These are phyloP conservation scores for Talaromyces sp. DNA, from an alignment of 2,329 filamentous ascomycete genomes.

Conservation along the genomic window DNA sequence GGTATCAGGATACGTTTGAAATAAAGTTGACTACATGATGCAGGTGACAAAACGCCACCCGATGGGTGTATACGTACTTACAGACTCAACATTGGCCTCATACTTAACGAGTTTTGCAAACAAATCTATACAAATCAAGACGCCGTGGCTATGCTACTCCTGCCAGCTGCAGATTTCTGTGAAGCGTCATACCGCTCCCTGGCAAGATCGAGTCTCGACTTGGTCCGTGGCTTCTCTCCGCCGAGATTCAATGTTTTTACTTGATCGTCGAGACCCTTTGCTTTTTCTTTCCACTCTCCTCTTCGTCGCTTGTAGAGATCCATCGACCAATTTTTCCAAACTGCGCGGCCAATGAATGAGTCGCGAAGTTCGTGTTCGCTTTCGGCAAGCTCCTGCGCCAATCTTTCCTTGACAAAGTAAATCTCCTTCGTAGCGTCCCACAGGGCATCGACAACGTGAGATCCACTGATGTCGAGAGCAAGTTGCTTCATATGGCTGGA, in stretches of 20 bases:
- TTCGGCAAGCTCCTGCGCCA: constrained; percentile 60
- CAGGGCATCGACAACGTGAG: constrained; percentile 64
- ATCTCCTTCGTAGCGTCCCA: constrained; percentile 62
- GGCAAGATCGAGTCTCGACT: constrained; percentile 55
- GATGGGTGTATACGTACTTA: neutral
- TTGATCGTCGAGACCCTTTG: constrained; percentile 37
- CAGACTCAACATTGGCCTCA: neutral
- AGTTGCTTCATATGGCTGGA: constrained; percentile 59
- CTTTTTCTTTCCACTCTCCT: constrained; percentile 61
- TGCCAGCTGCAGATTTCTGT: constrained; percentile 13
- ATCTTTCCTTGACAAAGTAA: constrained; percentile 63
- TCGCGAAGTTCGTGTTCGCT: constrained; percentile 61
- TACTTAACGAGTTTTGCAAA: neutral
- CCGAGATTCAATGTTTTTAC: neutral
- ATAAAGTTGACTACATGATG: neutral
- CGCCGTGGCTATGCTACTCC: constrained; percentile 2
- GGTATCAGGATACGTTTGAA: neutral
- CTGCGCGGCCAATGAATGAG: constrained; percentile 60
- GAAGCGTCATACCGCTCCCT: constrained; percentile 52
- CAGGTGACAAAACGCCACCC: neutral
- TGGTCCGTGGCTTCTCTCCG: constrained; percentile 33
- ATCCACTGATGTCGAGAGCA: constrained; percentile 59
- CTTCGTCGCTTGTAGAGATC: constrained; percentile 64
- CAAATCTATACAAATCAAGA: constrained; percentile 4
- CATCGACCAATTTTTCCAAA: constrained; percentile 73